phyloP scores from a whole-genome alignment of 768 basidiomycete genomes.

The Steccherinum ochraceum region DNA sequence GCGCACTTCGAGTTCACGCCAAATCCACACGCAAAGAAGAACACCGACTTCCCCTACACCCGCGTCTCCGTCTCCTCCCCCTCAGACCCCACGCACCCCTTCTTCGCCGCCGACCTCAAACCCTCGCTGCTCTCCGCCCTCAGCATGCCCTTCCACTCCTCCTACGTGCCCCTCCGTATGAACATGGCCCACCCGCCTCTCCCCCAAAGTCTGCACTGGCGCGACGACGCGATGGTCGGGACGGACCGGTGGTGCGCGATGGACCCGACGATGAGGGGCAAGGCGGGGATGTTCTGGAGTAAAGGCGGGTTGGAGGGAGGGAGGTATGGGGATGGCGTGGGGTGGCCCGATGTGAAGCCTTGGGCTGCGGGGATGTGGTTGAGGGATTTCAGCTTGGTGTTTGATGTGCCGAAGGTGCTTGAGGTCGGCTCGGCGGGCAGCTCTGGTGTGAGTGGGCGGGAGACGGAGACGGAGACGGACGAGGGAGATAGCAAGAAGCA shows the following conservation, averaged over 20 bases:
- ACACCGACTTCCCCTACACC: slow-evolving; percentile 4
- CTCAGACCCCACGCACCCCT: background rate
- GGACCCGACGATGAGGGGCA: slow-evolving; percentile 1
- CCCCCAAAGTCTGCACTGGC: slow-evolving; percentile 6
- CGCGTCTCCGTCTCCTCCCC: slow-evolving; percentile 1
- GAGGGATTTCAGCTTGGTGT: slow-evolving; percentile 5
- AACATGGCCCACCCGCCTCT: slow-evolving; percentile 2
- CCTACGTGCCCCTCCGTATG: background rate
- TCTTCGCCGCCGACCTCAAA: slow-evolving; percentile 5
- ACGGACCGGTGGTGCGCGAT: slow-evolving; percentile 2
- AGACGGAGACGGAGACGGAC: too few species aligned
- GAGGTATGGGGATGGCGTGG: slow-evolving; percentile 1
- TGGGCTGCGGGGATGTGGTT: slow-evolving; percentile 6
- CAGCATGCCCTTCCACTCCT: slow-evolving; percentile 1
- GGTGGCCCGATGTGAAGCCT: slow-evolving; percentile 5
- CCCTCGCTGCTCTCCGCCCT: background rate
- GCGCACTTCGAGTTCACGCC: slow-evolving; percentile 9
- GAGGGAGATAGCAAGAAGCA: too few species aligned
- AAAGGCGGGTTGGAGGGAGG: slow-evolving; percentile 6
- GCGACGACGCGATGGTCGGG: slow-evolving; percentile 5
- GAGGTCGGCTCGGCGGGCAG: too few species aligned
- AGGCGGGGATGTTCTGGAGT: slow-evolving; percentile 3
- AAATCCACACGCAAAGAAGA: background rate
- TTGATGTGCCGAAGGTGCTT: background rate
- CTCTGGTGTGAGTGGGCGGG: too few species aligned